Conservation (phyloP, 371 early-diverging fungal genomes). For the Mucor piriformis region DNA sequence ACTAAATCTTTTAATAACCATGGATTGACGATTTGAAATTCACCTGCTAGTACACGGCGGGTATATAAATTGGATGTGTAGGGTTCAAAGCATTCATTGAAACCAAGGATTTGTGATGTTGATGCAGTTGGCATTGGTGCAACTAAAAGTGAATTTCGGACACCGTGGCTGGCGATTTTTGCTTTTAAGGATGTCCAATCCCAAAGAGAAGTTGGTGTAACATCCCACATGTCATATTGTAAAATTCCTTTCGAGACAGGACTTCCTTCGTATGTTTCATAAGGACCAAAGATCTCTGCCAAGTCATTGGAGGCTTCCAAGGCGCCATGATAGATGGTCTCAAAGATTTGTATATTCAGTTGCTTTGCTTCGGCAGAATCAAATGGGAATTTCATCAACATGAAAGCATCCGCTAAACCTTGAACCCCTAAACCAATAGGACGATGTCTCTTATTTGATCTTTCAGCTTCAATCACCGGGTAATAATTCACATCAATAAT, state of each 20-base stretch:
- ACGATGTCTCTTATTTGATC: slow-evolving; percentile 91
- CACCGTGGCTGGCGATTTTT: slow-evolving; percentile 84
- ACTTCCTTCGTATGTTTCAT: slow-evolving; percentile 90
- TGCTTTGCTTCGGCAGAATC: slow-evolving; percentile 87
- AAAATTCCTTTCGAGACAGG: slow-evolving; percentile 92
- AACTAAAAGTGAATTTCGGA: slow-evolving; percentile 93
- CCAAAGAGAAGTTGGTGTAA: slow-evolving; percentile 77
- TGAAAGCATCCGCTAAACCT: slow-evolving; percentile 97
- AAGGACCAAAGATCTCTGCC: slow-evolving; percentile 82
- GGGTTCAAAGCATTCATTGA: slow-evolving; percentile 99
- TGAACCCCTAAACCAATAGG: slow-evolving; percentile 99
- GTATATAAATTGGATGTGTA: slow-evolving; percentile 96
- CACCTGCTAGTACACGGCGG: slow-evolving; percentile 96
- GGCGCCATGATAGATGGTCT: slow-evolving; percentile 98
- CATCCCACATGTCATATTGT: slow-evolving; percentile 96
- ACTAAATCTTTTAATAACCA: slow-evolving; percentile 95
- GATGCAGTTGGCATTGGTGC: slow-evolving; percentile 99
- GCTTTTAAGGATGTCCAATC: slow-evolving; percentile 91
- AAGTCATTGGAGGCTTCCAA: slow-evolving; percentile 93
- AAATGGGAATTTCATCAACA: slow-evolving; percentile 92
- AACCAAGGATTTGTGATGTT: slow-evolving; percentile 97
- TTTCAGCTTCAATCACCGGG: slow-evolving; percentile 89
- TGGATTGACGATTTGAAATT: slow-evolving; percentile 98
- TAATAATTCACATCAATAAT: slow-evolving; percentile 98
- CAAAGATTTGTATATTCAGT: slow-evolving; percentile 93